Evolutionary conservation across 768 basidiomycete genomes (phyloP).

Genomic region (Candolleomyces efflorescens): DNA sequence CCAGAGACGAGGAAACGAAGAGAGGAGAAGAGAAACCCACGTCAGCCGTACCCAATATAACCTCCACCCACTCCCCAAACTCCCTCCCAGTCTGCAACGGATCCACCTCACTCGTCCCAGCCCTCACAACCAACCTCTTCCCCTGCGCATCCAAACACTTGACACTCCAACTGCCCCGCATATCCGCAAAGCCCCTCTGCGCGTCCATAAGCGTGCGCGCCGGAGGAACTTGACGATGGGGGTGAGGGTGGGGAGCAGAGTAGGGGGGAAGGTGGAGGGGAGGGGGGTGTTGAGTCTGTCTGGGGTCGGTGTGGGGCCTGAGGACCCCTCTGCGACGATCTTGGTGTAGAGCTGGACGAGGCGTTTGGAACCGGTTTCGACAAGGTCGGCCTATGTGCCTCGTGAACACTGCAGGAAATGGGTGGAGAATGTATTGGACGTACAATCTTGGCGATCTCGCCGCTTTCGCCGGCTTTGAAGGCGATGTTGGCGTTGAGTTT

Average conservation of each 20-base stretch:
- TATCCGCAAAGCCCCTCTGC: constrained; percentile 80
- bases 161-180: constrained; percentile 76
- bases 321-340: constrained; percentile 81
- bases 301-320: constrained; percentile 33
- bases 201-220: constrained; percentile 72
- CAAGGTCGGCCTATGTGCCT: constrained; percentile 51
- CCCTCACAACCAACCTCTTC: constrained; percentile 63
- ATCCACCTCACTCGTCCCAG: constrained; percentile 53
- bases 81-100: constrained; percentile 64
- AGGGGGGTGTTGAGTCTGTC: constrained; percentile 16
- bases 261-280: constrained; percentile 45
- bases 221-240: constrained; percentile 69
- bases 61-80: constrained; percentile 66
- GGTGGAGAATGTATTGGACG: too few species aligned
- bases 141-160: constrained; percentile 73
- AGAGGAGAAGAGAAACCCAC: constrained; percentile 28
- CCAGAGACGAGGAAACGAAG: too few species aligned
- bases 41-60: constrained; percentile 62
- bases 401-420: too few species aligned
- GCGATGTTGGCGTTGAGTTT: constrained; percentile 77
- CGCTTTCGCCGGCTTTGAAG: constrained; percentile 42
- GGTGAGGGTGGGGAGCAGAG: constrained; percentile 46
- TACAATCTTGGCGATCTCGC: not conserved
- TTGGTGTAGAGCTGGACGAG: constrained; percentile 81
- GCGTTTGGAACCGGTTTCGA: constrained; percentile 83